Base-by-base conservation (phyloP, 2,329 filamentous ascomycete genomes). In the Hypoxylon sp. region DNA sequence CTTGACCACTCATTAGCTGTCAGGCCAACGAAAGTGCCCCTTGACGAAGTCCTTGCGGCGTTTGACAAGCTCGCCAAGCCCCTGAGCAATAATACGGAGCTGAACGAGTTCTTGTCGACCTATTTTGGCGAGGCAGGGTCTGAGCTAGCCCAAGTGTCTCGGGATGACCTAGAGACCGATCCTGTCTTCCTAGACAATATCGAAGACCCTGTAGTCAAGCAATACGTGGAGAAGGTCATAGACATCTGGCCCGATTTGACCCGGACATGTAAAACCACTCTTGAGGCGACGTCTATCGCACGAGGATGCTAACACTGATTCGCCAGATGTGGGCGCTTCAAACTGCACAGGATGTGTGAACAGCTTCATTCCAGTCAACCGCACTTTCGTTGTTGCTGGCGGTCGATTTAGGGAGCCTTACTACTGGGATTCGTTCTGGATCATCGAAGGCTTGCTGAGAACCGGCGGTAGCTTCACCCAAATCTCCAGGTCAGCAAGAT, bases 361-460 rank as follows among this genome's bases (percentile, higher is more conserved):
- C 65, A 88, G 86, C 69, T 89, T 87, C 72, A 83, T 89, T 53
- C 84, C 86, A 5, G 70, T 89, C 57, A 88, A 87, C 66, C 82
- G 84, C 55, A 87, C 85, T 2, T 89, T 90, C 67, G 85, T 90
- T n/a, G 81, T 90, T 13, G 86, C 87, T 3, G 87, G 87, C 10
- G 87, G 87, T n/a, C 84, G 87, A 24, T 90, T 90, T 77, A 79
- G 87, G 27, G 87, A 90, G 72, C 81, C 85, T 1, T 90, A 89
- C 69, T 89, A 89, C 71, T 89, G 87, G 87, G 86, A 89, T 70
- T 86, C 84, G 26, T 89, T 83, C 74, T 88, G 85, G 86, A 87
- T 89, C 45, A 66, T 89, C 42, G 83, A 88, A 72, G 87, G 87
- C 20, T 77, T 90, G 20, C 73, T 89, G 27, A 81, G 87, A 42